Evolutionary conservation across 73 alveolate species (phyloP), one percentile per base, ranked within the genome.

Genomic region (Breviolum minutum): DNA sequence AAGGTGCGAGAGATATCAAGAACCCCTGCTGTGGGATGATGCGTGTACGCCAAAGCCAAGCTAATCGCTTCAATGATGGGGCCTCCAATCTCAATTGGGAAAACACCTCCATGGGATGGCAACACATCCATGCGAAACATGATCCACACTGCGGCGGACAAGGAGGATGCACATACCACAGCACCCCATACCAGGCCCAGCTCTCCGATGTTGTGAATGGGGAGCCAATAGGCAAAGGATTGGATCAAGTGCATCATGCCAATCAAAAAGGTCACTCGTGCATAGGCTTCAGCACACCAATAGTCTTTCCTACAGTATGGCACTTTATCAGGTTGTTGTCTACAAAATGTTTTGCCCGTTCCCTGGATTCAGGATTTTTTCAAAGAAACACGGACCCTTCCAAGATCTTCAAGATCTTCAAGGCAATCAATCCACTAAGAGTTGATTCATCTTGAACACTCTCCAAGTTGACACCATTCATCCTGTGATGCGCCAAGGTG

Each of bases 241-340:
- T 93, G 99, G 99, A 93, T 74, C 81, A 93, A 64, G 92, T 93
- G 99, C 61, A 93, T 93, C 92, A 62, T 93, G 69, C 99, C 99
- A 93, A 93, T 77, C 92, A 93, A 26, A 68, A 93, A 93, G 92
- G 92, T 77, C 99, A 93, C 99, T 30, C 99, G 99, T 48, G 92
- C 92, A 79, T 93, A 93, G 63, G 99, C 92, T 83, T 93, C 99
- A 13, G 97, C 97, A 73, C 95, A 88, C 95, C 95, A 88, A 54
- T 88, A 88, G 95, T 88, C 95, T 54, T 88, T 88, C 88, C 88
- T 80, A 6, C 17, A 11, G 62, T 7, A n/a, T 71, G 12, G n/a
- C n/a, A n/a, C n/a, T n/a, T n/a, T n/a, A n/a, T n/a, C n/a, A n/a
- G n/a, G n/a, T n/a, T n/a, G n/a, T n/a, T n/a, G n/a, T n/a, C n/a